Percentiles rank a stretch among this genome's conserved stretches.
These are phyloP conservation scores for Paecilomyces sp. DNA, from an alignment of 2,329 filamentous ascomycete species.

Conservation along the genomic window DNA sequence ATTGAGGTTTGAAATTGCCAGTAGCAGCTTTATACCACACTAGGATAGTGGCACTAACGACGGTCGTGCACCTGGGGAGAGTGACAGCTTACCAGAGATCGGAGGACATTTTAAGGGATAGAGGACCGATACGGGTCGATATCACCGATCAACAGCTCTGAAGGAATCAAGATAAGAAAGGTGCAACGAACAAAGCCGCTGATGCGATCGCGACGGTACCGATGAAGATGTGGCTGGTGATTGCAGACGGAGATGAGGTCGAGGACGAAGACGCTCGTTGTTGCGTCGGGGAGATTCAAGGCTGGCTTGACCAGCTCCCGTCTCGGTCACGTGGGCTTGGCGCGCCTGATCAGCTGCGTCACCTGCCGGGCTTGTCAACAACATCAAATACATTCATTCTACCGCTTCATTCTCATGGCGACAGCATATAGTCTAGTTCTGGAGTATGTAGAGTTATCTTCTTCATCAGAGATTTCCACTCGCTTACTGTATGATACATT, in stretches of 20 bases:
- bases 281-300: conserved; percentile 10
- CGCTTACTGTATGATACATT: not conserved
- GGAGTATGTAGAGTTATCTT: not conserved
- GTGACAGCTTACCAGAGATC: conserved; percentile 70
- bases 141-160: conserved; percentile 6
- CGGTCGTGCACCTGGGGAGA: conserved; percentile 4
- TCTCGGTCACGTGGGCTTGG: conserved; percentile 25
- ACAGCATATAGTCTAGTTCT: not conserved
- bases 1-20: not conserved
- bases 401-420: not conserved
- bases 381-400: not conserved
- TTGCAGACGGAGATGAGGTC: conserved; percentile 20
- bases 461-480: not conserved
- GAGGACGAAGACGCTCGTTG: conserved; percentile 29
- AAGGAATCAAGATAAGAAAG: conserved; percentile 2
- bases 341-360: conserved; percentile 7
- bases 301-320: conserved; percentile 14
- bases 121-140: conserved; percentile 8
- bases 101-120: conserved; percentile 55
- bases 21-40: not conserved
- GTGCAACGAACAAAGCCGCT: conserved; percentile 14
- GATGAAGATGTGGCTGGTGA: conserved; percentile 20
- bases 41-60: not conserved
- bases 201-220: conserved; percentile 16
- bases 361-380: conserved; percentile 1